Percentiles rank a stretch among this genome's conserved stretches.
These are phyloP conservation scores for Seiridium unicorne DNA, from an alignment of 2,329 filamentous ascomycete species.

Conservation along the genomic window DNA sequence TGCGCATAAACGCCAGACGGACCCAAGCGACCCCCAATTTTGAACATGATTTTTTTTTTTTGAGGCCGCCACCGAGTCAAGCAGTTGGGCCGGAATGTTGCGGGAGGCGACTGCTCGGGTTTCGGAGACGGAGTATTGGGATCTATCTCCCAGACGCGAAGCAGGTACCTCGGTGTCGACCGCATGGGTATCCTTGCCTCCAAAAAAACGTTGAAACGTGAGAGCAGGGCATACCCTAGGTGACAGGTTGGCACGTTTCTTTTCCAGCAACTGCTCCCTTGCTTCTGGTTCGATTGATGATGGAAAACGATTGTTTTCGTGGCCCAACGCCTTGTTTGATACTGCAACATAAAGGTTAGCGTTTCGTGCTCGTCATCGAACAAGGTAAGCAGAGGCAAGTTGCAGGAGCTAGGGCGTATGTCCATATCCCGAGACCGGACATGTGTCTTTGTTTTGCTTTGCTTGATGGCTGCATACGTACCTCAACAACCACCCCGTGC, in stretches of 20 bases:
- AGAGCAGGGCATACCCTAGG: background rate
- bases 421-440: background rate
- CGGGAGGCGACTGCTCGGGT: background rate
- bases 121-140: too few species aligned
- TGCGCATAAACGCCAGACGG: too few species aligned
- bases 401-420: background rate
- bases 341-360: background rate
- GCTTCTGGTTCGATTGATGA: background rate
- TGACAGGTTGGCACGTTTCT: slow-evolving; percentile 1
- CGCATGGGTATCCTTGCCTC: background rate
- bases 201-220: background rate
- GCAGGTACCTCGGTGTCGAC: too few species aligned
- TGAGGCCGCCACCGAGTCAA: background rate
- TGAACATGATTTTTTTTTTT: background rate
- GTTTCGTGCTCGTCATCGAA: background rate
- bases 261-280: background rate
- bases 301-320: background rate
- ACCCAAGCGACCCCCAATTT: too few species aligned
- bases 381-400: background rate
- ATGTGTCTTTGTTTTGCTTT: background rate
- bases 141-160: too few species aligned
- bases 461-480: background rate
- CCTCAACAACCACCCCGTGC: background rate
- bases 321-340: background rate
- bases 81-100: background rate